Evolutionary conservation across 2,329 filamentous ascomycete species (phyloP).

Genomic region (Fusarium pseudonygamai): DNA sequence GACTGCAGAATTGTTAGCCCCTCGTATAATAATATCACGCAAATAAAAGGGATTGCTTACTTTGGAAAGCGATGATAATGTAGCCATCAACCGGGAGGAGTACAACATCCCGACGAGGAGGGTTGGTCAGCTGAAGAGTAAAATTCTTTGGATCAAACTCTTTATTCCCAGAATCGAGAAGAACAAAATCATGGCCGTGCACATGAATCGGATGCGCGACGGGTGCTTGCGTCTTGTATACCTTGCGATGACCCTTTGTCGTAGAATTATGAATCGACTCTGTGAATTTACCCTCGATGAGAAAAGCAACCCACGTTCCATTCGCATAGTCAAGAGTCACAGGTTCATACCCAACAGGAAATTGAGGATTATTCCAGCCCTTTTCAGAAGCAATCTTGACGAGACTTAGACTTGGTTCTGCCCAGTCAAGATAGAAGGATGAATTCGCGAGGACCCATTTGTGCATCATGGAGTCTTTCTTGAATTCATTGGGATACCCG

Average conservation of each 20-base stretch:
- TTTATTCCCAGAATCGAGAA: neutral
- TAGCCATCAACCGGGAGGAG: neutral
- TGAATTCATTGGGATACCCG: neutral
- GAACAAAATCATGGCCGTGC: neutral
- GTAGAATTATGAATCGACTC: neutral
- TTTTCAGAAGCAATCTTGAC: slow-evolving; percentile 1
- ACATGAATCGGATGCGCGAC: neutral
- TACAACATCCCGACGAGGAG: neutral
- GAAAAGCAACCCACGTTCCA: neutral
- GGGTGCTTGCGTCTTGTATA: slow-evolving; percentile 1
- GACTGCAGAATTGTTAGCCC: neutral
- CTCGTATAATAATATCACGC: neutral
- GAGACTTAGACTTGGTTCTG: neutral
- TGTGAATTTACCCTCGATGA: neutral
- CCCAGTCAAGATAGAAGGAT: slow-evolving; percentile 1
- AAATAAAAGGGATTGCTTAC: neutral
- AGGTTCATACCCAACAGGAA: neutral
- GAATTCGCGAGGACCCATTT: neutral
- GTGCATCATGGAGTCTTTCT: neutral
- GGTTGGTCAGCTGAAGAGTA: neutral
- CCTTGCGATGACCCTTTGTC: neutral
- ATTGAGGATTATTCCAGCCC: neutral
- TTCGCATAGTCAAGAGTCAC: neutral
- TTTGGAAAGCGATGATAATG: neutral
- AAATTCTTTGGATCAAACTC: neutral